A percentile compares a stretch with the other conserved stretches of the same genome.
Conservation (phyloP, 441 rosid species). For the Gossypium schwendimanii region DNA sequence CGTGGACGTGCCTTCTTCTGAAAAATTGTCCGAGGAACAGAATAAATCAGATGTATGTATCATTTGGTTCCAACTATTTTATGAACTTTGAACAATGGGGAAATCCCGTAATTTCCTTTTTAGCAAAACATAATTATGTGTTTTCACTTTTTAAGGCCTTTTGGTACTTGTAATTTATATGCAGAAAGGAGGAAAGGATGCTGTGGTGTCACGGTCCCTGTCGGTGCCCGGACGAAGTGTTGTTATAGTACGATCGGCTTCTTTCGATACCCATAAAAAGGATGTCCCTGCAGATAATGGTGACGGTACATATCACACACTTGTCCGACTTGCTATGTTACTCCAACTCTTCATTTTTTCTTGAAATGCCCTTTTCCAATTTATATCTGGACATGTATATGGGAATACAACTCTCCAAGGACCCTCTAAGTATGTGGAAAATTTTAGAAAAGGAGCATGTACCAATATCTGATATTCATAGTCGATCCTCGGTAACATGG, state of each 20-base stretch:
- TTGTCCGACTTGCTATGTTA: not conserved
- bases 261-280: conserved; percentile 49
- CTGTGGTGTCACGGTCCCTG: conserved; percentile 67
- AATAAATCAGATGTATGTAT: conserved; percentile 32
- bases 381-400: too few relatives aligned
- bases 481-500: too few relatives aligned
- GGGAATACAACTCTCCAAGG: too few relatives aligned
- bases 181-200: conserved; percentile 45
- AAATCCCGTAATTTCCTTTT: too few relatives aligned
- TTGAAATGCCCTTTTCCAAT: too few relatives aligned
- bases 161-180: conserved; percentile 2
- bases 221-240: conserved; percentile 68
- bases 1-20: conserved; percentile 49
- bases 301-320: conserved; percentile 21
- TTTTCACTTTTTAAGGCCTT: too few relatives aligned
- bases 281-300: conserved; percentile 26
- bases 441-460: too few relatives aligned
- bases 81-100: not conserved
- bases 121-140: too few relatives aligned
- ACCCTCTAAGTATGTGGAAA: too few relatives aligned
- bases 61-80: conserved; percentile 6
- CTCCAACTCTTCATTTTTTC: too few relatives aligned
- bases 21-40: conserved; percentile 51
- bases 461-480: too few relatives aligned
- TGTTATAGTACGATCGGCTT: conserved; percentile 67